Base-by-base conservation (phyloP, 768 basidiomycete genomes). In the Termitomyces sp. region DNA sequence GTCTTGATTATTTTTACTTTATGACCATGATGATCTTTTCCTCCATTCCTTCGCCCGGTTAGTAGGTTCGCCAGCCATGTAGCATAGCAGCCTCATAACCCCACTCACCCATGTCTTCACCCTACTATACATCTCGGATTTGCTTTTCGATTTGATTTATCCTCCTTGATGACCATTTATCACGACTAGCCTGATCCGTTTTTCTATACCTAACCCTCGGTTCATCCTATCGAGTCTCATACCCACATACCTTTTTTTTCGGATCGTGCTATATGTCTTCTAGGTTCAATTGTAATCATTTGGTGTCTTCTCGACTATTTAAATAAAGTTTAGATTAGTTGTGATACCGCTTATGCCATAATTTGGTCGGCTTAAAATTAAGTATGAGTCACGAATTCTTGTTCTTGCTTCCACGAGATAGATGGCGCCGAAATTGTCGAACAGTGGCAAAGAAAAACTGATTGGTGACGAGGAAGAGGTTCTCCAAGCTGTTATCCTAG, bases 401-500 rank as follows among this genome's bases (percentile, higher is more conserved):
- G 49, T 54, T 62, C 53, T 30, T 62, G 55, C 44, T 38, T 31
- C 23, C 21, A 42, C 59, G 50, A 53, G 45, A 43, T 53, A 38
- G 58, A 92, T 94, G 90, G 79, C 83, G 10, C 80, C 88, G 26
- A 91, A 90, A 73, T 71, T 75, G 46, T 63, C 77, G 7, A 67
- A 66, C 53, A 60, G 68, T 53, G 76, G 76, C 43, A 88, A 87
- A 64, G 87, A 89, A 62, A 85, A 85, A 58, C 69, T 84, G 14
- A 74, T 83, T 38, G 80, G 78, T 50, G 84, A 85, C 14, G 87
- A 93, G 50, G 91, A 94, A 53, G 89, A 97, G 50, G 84, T 91
- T 19, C 76, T 98, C 0, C 95, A 98, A 66, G 96, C 96, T 17
- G 90, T 98, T 55, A 85, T 99, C 44, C 86, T 99, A 42, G 94